Evolutionary conservation across 176 grass and related monocot species (phyloP).

Genomic region (Oryza meyeriana): DNA sequence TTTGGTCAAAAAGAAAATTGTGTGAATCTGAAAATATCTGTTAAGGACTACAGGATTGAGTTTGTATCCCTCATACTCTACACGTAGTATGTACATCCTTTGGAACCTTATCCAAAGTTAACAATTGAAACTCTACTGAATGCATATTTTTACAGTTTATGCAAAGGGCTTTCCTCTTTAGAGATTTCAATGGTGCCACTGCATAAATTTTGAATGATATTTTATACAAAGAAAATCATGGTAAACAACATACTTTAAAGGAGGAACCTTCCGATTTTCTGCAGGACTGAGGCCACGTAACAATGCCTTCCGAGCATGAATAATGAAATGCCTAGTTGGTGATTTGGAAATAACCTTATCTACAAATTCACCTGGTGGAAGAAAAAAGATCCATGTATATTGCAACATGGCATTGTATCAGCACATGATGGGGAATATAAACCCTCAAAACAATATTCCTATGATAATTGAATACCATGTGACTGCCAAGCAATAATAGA

Average conservation of each 20-base stretch:
- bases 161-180: neutral
- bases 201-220: neutral
- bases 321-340: slow-evolving; percentile 85
- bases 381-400: slow-evolving; percentile 23
- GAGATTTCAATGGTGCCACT: neutral
- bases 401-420: neutral
- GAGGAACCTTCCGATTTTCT: slow-evolving; percentile 76
- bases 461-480: neutral
- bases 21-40: too few species aligned
- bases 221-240: neutral
- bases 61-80: neutral
- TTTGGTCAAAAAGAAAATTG: too few species aligned
- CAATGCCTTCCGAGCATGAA: slow-evolving; percentile 95
- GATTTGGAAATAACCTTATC: slow-evolving; percentile 77
- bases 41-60: neutral
- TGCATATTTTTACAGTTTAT: neutral
- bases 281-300: slow-evolving; percentile 86
- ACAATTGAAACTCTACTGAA: neutral
- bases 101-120: neutral
- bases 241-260: slow-evolving; percentile 82
- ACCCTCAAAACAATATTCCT: slow-evolving; percentile 7
- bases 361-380: slow-evolving; percentile 78
- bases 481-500: neutral
- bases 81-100: neutral
- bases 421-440: neutral